These are phyloP conservation scores for Dioscorea zingiberensis DNA, from an alignment of 106 monocot species.

Conservation along the genomic window DNA sequence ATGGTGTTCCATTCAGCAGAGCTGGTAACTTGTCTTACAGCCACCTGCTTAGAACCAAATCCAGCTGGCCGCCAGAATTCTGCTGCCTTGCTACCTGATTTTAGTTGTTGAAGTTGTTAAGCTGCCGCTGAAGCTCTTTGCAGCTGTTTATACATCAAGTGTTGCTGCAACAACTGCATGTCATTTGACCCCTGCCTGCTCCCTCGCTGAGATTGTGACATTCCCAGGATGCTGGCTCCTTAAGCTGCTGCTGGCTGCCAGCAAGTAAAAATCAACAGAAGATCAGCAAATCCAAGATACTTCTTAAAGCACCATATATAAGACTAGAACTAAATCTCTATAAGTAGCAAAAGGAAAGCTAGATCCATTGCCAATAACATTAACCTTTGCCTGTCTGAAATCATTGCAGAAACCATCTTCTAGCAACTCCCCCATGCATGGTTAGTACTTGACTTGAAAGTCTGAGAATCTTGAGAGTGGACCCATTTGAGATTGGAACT, in stretches of 20 bases:
- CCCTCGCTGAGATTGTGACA: slow-evolving; percentile 12
- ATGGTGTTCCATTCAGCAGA: slow-evolving; percentile 18
- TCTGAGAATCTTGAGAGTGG: slow-evolving; percentile 16
- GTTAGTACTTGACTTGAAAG: slow-evolving; percentile 5
- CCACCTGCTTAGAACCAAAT: slow-evolving; percentile 13
- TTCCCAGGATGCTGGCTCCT: neutral
- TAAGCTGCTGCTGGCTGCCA: slow-evolving; percentile 17
- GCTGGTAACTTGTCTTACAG: slow-evolving; percentile 8
- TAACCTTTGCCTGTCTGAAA: no score
- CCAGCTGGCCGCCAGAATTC: slow-evolving; percentile 10
- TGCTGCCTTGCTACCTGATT: slow-evolving; percentile 18
- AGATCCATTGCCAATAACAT: no score
- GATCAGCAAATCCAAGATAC: neutral
- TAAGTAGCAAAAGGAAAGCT: no score
- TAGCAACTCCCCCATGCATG: slow-evolving; percentile 6
- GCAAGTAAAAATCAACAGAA: slow-evolving; percentile 24
- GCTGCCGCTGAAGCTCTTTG: slow-evolving; percentile 36
- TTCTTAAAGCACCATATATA: slow-evolving; percentile 1
- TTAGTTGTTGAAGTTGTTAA: slow-evolving; percentile 31
- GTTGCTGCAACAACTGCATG: slow-evolving; percentile 39
- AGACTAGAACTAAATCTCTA: no score
- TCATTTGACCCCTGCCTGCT: slow-evolving; percentile 12
- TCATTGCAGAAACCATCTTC: slow-evolving; percentile 9
- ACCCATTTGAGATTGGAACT: slow-evolving; percentile 18
- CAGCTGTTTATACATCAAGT: slow-evolving; percentile 34